Evolutionary conservation across 164 flowering plant genomes (phyloP).

Genomic region (Nymphaea colorata): DNA sequence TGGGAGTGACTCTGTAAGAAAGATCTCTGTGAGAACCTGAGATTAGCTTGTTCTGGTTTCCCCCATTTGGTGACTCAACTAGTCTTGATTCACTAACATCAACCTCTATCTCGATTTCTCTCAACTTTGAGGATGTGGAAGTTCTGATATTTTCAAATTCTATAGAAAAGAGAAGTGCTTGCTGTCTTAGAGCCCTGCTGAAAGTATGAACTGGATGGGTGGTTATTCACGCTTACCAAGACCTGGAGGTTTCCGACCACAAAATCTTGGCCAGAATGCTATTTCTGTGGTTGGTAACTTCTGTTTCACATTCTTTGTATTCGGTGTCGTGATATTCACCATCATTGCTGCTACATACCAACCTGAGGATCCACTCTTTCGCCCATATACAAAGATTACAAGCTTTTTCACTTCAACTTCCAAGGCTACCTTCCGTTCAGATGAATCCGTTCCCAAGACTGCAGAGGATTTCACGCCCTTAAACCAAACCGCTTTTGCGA

Average conservation of each 20-base stretch:
- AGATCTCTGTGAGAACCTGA: neutral
- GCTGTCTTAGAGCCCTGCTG: too few relatives aligned
- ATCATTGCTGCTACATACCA: constrained; percentile 80
- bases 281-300: constrained; percentile 62
- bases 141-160: neutral
- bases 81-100: too few relatives aligned
- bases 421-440: constrained; percentile 70
- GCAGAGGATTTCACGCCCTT: constrained; percentile 73
- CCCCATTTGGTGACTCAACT: neutral
- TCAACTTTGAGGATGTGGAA: neutral
- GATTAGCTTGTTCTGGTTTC: neutral
- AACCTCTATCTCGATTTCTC: too few relatives aligned
- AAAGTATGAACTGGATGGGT: neutral
- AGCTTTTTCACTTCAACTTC: constrained; percentile 56
- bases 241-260: constrained; percentile 60
- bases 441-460: constrained; percentile 51
- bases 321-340: constrained; percentile 73
- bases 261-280: constrained; percentile 68
- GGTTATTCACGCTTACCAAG: constrained; percentile 8
- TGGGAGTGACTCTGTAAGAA: neutral
- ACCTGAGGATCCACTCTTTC: constrained; percentile 84
- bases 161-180: too few relatives aligned
- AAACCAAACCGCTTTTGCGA: constrained; percentile 44
- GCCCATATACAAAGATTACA: constrained; percentile 62
- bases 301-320: constrained; percentile 57